These are phyloP conservation scores for Picea glauca DNA, from an alignment of 75 land plant genomes.

Conservation along the genomic window DNA sequence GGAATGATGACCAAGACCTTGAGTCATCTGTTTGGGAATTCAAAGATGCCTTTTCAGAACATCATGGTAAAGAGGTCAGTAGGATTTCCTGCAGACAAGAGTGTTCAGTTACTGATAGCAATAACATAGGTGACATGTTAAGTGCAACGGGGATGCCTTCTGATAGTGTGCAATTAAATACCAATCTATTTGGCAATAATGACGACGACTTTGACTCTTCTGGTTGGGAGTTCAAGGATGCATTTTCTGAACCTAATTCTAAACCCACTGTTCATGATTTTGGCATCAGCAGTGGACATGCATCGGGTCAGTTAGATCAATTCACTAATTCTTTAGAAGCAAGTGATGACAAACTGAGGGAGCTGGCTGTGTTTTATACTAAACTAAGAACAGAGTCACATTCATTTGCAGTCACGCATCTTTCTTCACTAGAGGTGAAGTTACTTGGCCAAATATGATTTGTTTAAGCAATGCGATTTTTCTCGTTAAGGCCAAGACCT, in stretches of 20 bases:
- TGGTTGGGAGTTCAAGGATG: too few relatives aligned
- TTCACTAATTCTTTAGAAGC: neutral
- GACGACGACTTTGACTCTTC: too few relatives aligned
- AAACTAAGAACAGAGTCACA: constrained; percentile 1
- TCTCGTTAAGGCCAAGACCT: neutral
- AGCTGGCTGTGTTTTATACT: neutral
- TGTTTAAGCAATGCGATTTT: neutral
- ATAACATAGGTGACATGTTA: too few relatives aligned
- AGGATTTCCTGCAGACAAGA: neutral
- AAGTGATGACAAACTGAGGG: neutral
- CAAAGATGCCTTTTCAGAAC: constrained; percentile 1
- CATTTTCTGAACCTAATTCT: too few relatives aligned
- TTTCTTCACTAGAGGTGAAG: constrained; percentile 3
- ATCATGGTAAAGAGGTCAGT: neutral
- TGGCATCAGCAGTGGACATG: neutral
- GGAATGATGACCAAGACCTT: neutral
- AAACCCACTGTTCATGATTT: neutral
- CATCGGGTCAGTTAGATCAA: neutral
- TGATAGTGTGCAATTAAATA: too few relatives aligned
- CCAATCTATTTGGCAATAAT: too few relatives aligned
- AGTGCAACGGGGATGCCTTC: too few relatives aligned
- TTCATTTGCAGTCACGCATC: constrained; percentile 1
- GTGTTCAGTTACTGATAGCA: too few relatives aligned
- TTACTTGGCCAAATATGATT: neutral
- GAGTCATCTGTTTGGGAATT: constrained; percentile 4